Evolutionary conservation across 129 eudicot genomes (phyloP), one percentile per base, ranked within the genome.

Genomic region (Centrapalus pauciflorus): DNA sequence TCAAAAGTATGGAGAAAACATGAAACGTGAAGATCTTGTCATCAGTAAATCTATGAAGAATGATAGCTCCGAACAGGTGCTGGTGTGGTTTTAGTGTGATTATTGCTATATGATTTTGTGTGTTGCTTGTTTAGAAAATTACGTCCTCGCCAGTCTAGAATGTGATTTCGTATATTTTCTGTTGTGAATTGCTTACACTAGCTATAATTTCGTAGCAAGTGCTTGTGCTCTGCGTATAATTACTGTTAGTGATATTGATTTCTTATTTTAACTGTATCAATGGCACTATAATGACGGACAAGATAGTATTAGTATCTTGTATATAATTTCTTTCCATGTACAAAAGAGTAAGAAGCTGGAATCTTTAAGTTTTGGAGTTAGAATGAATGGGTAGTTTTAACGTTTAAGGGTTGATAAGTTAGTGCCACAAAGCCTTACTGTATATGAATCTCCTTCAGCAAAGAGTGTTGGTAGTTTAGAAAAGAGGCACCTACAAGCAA

Each of bases 11-110:
- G 96, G 98, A 11, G 98, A 92, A 1, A 75, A 87, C 63, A 82
- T 91, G 85, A 88, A 92, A 70, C 76, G 96, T 48, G 96, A 92
- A 61, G 96, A 86, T 77, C 80, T 92, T 1, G 84, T 86, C 12
- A 77, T 92, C 30, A 71, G 77, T 13, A 88, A 88, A 57, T 41
- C 81, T 67, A 61, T 73, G 76, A 82, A 85, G 46, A 79, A 68
- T 19, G 81, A 83, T 58, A 56, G 73, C 58, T 79, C 89, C 11
- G 96, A 85, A 24, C 90, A 88, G 96, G 96, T 87, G 2, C 9
- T 46, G 3, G 1, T 32, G n/a, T 9, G 64, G 3, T 34, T 71
- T 64, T 29, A 8, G 14, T 32, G 6, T 14, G 6, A n/a, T 57
- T 29, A 20, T 13, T 27, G 12, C 38, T 5, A 28, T 55, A 55